Conservation (phyloP, 139 green algal species). For the Yamagishiella unicocca region DNA sequence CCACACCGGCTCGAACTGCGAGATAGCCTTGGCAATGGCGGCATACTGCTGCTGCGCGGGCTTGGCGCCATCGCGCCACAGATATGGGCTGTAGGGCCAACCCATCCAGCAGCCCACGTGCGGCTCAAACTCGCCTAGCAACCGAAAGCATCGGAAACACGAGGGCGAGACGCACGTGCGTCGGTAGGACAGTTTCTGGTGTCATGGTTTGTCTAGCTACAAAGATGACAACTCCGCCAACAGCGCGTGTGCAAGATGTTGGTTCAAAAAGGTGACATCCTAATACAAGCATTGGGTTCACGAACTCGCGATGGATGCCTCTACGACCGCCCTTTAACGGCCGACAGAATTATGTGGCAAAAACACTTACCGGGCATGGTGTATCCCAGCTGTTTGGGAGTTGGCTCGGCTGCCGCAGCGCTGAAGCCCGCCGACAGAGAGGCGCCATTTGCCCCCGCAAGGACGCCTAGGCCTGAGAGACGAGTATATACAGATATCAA, state of each 20-base stretch:
- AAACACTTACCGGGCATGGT: constrained; percentile 27
- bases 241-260: too few species aligned
- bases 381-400: constrained; percentile 9
- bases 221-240: too few species aligned
- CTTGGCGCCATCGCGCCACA: constrained; percentile 69
- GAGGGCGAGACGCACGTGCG: too few species aligned
- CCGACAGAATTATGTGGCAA: too few species aligned
- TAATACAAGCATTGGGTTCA: too few species aligned
- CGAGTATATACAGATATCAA: too few species aligned
- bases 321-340: too few species aligned
- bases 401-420: neutral
- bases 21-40: constrained; percentile 67
- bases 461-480: neutral
- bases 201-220: too few species aligned
- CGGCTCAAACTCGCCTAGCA: constrained; percentile 68
- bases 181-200: too few species aligned
- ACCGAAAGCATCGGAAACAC: constrained; percentile 69
- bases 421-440: neutral
- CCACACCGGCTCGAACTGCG: constrained; percentile 72
- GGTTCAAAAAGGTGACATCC: too few species aligned
- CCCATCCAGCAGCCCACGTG: constrained; percentile 73
- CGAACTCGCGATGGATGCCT: too few species aligned
- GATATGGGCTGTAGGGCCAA: constrained; percentile 68
- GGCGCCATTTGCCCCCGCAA: neutral
- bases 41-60: constrained; percentile 74